phyloP scores from a whole-genome alignment of 495 filamentous ascomycete genomes.

The Aspergillus homomorphus region DNA sequence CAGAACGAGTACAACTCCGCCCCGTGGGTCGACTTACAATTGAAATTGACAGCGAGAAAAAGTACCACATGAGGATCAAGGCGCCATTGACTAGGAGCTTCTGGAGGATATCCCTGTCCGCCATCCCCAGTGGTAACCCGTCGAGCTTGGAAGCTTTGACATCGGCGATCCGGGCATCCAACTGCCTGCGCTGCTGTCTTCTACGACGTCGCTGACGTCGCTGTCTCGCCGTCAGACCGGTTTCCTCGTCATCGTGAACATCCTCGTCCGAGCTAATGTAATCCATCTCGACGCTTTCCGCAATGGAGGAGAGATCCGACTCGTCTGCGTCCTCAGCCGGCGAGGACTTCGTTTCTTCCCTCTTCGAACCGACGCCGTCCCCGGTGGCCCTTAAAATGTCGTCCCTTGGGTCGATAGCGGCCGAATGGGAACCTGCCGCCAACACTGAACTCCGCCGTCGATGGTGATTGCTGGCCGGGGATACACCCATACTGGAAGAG shows the following conservation, averaged over 20 bases:
- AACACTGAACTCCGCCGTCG: slow-evolving; percentile 59
- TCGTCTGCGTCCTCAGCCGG: slow-evolving; percentile 41
- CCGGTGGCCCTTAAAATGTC: slow-evolving; percentile 30
- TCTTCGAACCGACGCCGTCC: slow-evolving; percentile 32
- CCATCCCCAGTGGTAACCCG: slow-evolving; percentile 28
- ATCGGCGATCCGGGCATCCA: slow-evolving; percentile 71
- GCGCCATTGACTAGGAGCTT: slow-evolving; percentile 65
- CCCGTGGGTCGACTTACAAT: slow-evolving; percentile 59
- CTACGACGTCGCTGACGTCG: slow-evolving; percentile 62
- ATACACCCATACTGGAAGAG: slow-evolving; percentile 30
- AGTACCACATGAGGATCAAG: slow-evolving; percentile 87
- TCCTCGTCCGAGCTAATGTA: slow-evolving; percentile 63
- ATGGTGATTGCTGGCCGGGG: slow-evolving; percentile 46
- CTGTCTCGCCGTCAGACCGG: slow-evolving; percentile 73
- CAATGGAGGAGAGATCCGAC: slow-evolving; percentile 48
- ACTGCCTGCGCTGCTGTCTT: slow-evolving; percentile 60
- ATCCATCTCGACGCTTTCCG: slow-evolving; percentile 57
- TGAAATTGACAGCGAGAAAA: slow-evolving; percentile 92
- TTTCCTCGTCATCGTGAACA: slow-evolving; percentile 85
- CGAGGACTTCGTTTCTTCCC: slow-evolving; percentile 37
- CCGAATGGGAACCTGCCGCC: slow-evolving; percentile 39
- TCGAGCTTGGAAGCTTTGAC: slow-evolving; percentile 44
- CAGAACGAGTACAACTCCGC: not conserved
- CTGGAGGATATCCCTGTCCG: slow-evolving; percentile 67
- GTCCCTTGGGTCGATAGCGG: slow-evolving; percentile 47